A percentile compares a stretch with the other conserved stretches of the same genome.
These are phyloP conservation scores for Lyophyllum atratum DNA, from an alignment of 768 basidiomycete genomes.

Conservation along the genomic window DNA sequence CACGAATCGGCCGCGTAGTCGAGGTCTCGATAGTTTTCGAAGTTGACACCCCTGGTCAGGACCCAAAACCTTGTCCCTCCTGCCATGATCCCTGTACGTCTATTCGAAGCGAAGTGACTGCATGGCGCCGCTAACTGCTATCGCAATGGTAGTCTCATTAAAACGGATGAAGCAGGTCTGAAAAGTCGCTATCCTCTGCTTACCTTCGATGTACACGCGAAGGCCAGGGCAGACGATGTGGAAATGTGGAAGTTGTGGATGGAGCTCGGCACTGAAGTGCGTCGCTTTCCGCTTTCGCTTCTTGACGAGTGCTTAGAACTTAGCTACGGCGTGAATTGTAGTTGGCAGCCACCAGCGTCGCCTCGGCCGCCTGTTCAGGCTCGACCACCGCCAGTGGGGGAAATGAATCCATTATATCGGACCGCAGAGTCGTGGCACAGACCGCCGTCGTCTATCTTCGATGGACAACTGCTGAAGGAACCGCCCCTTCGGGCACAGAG, in stretches of 20 bases:
- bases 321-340: background rate
- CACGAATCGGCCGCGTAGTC: background rate
- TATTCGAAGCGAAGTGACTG: background rate
- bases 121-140: background rate
- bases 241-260: conserved; percentile 8
- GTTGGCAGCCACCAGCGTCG: background rate
- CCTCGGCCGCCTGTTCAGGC: background rate
- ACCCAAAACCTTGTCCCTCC: conserved; percentile 2
- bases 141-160: background rate
- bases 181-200: background rate
- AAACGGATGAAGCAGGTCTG: background rate
- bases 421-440: conserved; percentile 14
- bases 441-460: conserved; percentile 11
- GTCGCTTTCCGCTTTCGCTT: background rate
- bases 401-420: conserved; percentile 14
- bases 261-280: conserved; percentile 8
- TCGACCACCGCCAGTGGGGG: background rate
- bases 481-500: background rate
- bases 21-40: background rate
- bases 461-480: background rate
- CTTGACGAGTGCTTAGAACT: background rate
- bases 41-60: background rate
- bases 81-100: conserved; percentile 7
- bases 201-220: background rate
- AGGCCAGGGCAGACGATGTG: background rate